Percentiles rank a stretch among this genome's conserved stretches.
Conservation (phyloP, 2,329 filamentous ascomycete species). For the Amesomyces nigricolor region DNA sequence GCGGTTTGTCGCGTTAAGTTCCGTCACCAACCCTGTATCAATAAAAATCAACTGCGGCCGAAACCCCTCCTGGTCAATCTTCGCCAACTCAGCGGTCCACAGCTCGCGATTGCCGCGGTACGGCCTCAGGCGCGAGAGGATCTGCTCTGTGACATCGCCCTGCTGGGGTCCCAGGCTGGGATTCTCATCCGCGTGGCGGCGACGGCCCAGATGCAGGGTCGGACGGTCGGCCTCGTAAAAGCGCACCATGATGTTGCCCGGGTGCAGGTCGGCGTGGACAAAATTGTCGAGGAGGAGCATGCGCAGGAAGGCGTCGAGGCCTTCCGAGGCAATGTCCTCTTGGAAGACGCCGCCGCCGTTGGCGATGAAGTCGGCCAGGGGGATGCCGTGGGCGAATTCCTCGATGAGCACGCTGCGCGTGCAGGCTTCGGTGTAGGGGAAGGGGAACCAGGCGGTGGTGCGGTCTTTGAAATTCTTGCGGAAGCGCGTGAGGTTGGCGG, state of each 20-base stretch:
- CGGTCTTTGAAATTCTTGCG: conserved; percentile 84
- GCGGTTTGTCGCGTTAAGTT: conserved; percentile 81
- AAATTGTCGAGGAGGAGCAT: conserved; percentile 99
- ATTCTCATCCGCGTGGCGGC: conserved; percentile 25
- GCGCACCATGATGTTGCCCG: conserved; percentile 98
- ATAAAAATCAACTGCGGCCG: conserved; percentile 95
- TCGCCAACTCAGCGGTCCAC: conserved; percentile 68
- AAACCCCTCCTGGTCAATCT: conserved; percentile 82
- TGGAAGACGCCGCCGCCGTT: conserved; percentile 91
- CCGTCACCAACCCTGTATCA: conserved; percentile 90
- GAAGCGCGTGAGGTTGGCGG: conserved; percentile 82
- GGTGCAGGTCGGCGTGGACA: conserved; percentile 91
- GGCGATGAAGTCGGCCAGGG: conserved; percentile 81
- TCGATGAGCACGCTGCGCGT: conserved; percentile 90
- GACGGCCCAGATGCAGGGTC: conserved; percentile 39
- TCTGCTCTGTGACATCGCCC: conserved; percentile 79
- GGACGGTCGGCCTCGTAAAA: conserved; percentile 83
- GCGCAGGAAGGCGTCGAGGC: conserved; percentile 88
- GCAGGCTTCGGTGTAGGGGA: conserved; percentile 86
- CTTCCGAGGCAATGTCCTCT: conserved; percentile 89
- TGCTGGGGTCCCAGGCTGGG: conserved; percentile 34
- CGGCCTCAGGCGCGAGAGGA: conserved; percentile 73
- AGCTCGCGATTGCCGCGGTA: conserved; percentile 57
- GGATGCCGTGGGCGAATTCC: conserved; percentile 92
- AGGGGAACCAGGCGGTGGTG: conserved; percentile 94